Evolutionary conservation across 1,139 yeast species (phyloP).

Genomic region (Diutina sp.): DNA sequence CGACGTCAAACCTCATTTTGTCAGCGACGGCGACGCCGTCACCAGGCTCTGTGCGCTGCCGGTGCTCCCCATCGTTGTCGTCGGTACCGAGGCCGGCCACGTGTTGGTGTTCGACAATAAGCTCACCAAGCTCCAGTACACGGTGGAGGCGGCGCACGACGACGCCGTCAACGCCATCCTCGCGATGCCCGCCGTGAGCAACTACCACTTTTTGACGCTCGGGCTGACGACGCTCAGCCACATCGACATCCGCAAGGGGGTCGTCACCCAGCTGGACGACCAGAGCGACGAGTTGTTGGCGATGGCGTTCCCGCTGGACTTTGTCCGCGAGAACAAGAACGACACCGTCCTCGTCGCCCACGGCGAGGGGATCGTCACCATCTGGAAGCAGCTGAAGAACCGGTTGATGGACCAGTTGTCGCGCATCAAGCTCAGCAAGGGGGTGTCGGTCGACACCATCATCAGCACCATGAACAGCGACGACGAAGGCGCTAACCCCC

Average conservation of each 20-base stretch:
- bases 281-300: slow-evolving; percentile 87
- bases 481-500: slow-evolving; percentile 13
- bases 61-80: slow-evolving; percentile 49
- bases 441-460: slow-evolving; percentile 69
- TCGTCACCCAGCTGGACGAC: slow-evolving; percentile 58
- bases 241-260: slow-evolving; percentile 66
- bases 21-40: slow-evolving; percentile 23
- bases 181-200: slow-evolving; percentile 52
- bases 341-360: slow-evolving; percentile 63
- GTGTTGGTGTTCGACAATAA: slow-evolving; percentile 50
- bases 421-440: slow-evolving; percentile 58
- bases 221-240: slow-evolving; percentile 79
- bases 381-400: slow-evolving; percentile 72
- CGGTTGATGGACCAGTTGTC: slow-evolving; percentile 66
- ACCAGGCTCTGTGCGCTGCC: slow-evolving; percentile 53
- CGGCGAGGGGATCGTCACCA: slow-evolving; percentile 85
- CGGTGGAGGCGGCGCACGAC: slow-evolving; percentile 47
- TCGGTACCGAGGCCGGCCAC: slow-evolving; percentile 75
- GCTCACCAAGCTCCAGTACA: slow-evolving; percentile 23
- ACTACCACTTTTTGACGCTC: slow-evolving; percentile 69
- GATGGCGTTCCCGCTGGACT: slow-evolving; percentile 50
- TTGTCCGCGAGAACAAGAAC: slow-evolving; percentile 33
- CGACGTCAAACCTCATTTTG: slow-evolving; percentile 4
- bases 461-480: slow-evolving; percentile 59
- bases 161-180: slow-evolving; percentile 68